Evolutionary conservation across 768 basidiomycete genomes (phyloP), one percentile per base, ranked within the genome.

Genomic region (Guyanaporus albipodus): DNA sequence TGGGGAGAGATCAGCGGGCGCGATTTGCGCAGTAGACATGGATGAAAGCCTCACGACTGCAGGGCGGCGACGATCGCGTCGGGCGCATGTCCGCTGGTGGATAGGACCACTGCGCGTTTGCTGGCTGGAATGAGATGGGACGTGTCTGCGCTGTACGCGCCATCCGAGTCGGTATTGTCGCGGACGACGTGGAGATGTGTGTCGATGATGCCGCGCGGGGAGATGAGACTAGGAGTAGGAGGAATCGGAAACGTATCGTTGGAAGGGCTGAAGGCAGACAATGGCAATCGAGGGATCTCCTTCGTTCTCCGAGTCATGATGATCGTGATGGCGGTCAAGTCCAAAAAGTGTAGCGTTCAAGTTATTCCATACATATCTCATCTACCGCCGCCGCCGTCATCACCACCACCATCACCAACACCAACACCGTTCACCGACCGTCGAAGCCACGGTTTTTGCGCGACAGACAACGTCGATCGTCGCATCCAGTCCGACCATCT

Each of bases 231-330:
- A 2, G 89, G 86, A 48, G 82, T 85, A 18, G 82, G 79, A 8
- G 83, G 78, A 9, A 86, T 53, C 2, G 82, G 85, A 60, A 88
- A 89, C 1, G 69, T 69, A 36, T 88, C 87, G 66, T 77, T 85
- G 21, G 85, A 84, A 0, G 86, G 80, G 22, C 73, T 78, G 63
- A 91, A 91, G 0, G 81, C 89, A 10, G 87, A 88, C 21, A 82
- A 63, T 0, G 88, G 87, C 11, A 92, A 79, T 37, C 74, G 77
- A 8, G 89, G 90, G 5, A 82, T 78, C 18, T 77, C 70, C 61
- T 80, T 87, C 21, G 75, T 79, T 61, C 78, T 87, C 58, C 83
- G 81, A 53, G 39, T 8, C 27, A 54, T 38, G 14, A 67, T 67
- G 45, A 39, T 39, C 44, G 36, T 67, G 42, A 55, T 33, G 49